A percentile compares a stretch with the other conserved stretches of the same genome.
phyloP scores from a whole-genome alignment of 306 rosid species.

The Cyamopsis tetragonoloba region DNA sequence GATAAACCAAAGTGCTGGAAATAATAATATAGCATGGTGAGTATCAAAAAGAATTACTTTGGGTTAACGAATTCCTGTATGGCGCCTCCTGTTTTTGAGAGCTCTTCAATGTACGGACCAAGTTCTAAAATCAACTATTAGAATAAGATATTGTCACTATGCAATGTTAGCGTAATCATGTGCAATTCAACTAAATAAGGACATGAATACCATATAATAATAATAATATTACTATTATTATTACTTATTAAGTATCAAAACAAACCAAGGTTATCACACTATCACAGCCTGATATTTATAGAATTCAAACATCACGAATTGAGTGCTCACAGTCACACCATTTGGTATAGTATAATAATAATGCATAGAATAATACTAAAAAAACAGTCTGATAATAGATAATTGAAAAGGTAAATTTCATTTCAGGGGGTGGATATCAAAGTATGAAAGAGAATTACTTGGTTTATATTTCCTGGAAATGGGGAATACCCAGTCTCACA shows the following conservation, averaged over 20 bases:
- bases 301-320: neutral
- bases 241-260: no score
- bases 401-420: conserved; percentile 6
- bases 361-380: conserved; percentile 1
- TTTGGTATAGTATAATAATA: neutral
- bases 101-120: conserved; percentile 85
- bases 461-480: conserved; percentile 96
- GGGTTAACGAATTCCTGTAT: conserved; percentile 95
- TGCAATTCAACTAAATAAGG: conserved; percentile 13
- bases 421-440: neutral
- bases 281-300: conserved; percentile 2
- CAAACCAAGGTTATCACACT: neutral
- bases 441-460: conserved; percentile 53
- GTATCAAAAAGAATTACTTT: conserved; percentile 56
- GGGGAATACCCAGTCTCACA: conserved; percentile 87
- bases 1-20: neutral
- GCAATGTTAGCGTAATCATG: conserved; percentile 14
- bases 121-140: conserved; percentile 91
- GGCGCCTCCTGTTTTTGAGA: conserved; percentile 79
- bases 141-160: conserved; percentile 18
- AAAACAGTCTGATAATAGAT: neutral
- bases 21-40: neutral
- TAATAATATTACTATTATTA: neutral
- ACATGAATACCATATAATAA: neutral
- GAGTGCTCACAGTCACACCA: neutral